A percentile compares a stretch with the other conserved stretches of the same genome.
These are phyloP conservation scores for Phytophthora hybrid DNA, from an alignment of 352 stramenopile genomes.

Conservation along the genomic window DNA sequence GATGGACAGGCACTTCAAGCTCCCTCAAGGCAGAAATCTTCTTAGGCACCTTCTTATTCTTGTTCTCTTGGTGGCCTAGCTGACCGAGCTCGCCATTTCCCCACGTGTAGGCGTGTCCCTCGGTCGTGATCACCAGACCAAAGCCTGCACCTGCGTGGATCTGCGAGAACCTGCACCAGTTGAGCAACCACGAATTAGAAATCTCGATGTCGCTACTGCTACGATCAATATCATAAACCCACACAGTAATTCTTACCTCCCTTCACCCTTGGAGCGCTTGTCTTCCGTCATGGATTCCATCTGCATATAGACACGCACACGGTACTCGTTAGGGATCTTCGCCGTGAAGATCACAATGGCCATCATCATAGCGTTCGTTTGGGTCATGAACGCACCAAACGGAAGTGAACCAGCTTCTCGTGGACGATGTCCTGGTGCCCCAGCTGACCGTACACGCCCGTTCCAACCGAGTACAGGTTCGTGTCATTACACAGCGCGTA, in stretches of 20 bases:
- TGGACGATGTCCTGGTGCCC: conserved; percentile 83
- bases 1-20: conserved; percentile 75
- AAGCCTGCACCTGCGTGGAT: conserved; percentile 72
- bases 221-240: no score
- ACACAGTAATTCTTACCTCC: conserved; percentile 44
- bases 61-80: conserved; percentile 87
- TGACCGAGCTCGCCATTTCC: conserved; percentile 81
- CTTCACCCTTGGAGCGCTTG: conserved; percentile 81
- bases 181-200: background rate
- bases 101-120: conserved; percentile 84
- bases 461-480: conserved; percentile 82
- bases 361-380: no score
- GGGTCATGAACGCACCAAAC: conserved; percentile 52
- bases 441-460: conserved; percentile 63
- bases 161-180: conserved; percentile 58
- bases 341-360: conserved; percentile 2
- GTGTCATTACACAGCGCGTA: conserved; percentile 73
- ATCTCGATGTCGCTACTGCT: background rate
- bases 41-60: conserved; percentile 87
- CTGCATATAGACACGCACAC: conserved; percentile 39
- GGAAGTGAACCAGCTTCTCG: conserved; percentile 82
- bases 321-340: conserved; percentile 3
- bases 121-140: conserved; percentile 57
- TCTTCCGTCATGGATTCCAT: conserved; percentile 75
- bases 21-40: conserved; percentile 87